These are phyloP conservation scores for Rhypophila decipiens DNA, from an alignment of 495 filamentous ascomycete genomes.

Conservation along the genomic window DNA sequence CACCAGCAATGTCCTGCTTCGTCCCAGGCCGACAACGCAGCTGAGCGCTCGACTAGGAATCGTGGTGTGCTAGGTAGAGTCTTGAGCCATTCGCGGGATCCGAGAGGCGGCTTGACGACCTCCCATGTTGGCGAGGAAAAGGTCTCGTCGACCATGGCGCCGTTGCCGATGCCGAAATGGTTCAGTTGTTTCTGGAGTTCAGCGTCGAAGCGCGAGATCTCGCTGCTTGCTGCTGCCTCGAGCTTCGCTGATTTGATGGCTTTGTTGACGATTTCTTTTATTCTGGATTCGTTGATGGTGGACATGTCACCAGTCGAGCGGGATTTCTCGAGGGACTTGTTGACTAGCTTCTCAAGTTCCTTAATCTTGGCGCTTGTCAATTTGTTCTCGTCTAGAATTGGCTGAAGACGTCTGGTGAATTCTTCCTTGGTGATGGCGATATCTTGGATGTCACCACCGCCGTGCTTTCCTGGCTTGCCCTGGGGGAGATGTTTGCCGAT, in stretches of 20 bases:
- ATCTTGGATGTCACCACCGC: conserved; percentile 4
- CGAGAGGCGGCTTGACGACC: conserved; percentile 4
- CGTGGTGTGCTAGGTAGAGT: conserved; percentile 15
- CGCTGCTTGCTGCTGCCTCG: conserved; percentile 21
- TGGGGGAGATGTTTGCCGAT: conserved; percentile 10
- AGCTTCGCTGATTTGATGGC: conserved; percentile 29
- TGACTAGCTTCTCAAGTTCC: conserved; percentile 6
- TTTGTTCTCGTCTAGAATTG: conserved; percentile 12
- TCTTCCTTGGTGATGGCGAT: conserved; percentile 17
- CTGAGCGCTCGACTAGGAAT: conserved; percentile 18
- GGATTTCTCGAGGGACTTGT: not conserved
- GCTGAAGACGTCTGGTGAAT: conserved; percentile 14
- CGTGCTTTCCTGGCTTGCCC: not conserved
- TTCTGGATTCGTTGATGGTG: conserved; percentile 28
- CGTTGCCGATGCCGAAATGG: conserved; percentile 32
- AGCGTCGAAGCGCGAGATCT: conserved; percentile 20
- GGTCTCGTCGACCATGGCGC: conserved; percentile 23
- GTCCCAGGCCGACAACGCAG: conserved; percentile 50
- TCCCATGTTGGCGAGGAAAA: conserved; percentile 24
- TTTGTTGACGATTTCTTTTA: conserved; percentile 30
- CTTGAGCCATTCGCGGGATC: conserved; percentile 18
- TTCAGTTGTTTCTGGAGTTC: conserved; percentile 34
- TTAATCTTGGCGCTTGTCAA: conserved; percentile 12
- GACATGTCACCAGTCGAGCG: conserved; percentile 13
- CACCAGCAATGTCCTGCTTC: conserved; percentile 67